phyloP scores from a whole-genome alignment of 345 rosid species.

The Sisymbrium irio region DNA sequence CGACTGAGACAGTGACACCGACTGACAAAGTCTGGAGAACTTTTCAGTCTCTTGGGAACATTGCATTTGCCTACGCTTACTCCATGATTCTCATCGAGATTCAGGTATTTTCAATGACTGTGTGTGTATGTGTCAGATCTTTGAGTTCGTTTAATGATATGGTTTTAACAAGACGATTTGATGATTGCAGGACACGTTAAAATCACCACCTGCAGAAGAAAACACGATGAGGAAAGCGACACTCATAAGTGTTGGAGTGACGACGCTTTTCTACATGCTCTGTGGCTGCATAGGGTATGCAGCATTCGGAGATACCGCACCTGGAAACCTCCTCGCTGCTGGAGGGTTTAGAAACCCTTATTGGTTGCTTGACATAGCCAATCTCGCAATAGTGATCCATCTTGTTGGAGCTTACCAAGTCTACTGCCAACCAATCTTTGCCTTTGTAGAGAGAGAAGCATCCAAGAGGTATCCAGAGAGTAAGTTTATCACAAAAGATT shows the following conservation, averaged over 20 bases:
- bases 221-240: constrained; percentile 88
- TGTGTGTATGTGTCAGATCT: not conserved
- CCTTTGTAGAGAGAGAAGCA: constrained; percentile 69
- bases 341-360: constrained; percentile 77
- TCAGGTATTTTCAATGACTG: constrained; percentile 45
- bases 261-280: constrained; percentile 86
- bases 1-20: constrained; percentile 44
- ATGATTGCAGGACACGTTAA: constrained; percentile 36
- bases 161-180: not conserved
- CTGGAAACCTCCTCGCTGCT: constrained; percentile 70
- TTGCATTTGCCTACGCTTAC: constrained; percentile 90
- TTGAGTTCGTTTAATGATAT: too few relatives aligned
- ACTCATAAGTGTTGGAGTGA: constrained; percentile 57
- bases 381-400: constrained; percentile 75
- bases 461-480: constrained; percentile 51
- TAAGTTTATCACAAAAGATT: constrained; percentile 53
- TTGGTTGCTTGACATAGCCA: constrained; percentile 92
- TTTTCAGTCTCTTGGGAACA: constrained; percentile 89
- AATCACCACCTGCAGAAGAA: constrained; percentile 57
- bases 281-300: constrained; percentile 92
- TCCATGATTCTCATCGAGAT: constrained; percentile 83
- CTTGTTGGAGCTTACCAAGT: constrained; percentile 93
- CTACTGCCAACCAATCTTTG: constrained; percentile 79
- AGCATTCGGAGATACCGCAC: constrained; percentile 78
- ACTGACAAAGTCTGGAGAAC: constrained; percentile 78